Conservation (phyloP, 805 yeast species). For the Scheffersomyces ergatensis region DNA sequence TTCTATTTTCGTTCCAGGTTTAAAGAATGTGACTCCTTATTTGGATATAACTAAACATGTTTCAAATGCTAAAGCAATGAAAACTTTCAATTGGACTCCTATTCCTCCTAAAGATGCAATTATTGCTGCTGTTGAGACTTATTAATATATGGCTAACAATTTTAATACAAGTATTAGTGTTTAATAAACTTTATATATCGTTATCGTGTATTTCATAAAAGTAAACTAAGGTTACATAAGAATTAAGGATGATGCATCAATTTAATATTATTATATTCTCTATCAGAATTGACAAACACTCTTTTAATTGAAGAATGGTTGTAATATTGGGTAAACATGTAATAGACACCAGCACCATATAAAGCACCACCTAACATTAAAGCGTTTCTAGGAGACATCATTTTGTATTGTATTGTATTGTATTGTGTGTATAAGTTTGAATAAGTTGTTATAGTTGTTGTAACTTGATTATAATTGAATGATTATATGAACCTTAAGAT, state of each 20-base stretch:
- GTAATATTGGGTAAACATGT: conserved; percentile 33
- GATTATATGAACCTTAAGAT: no score
- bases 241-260: conserved; percentile 19
- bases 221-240: not conserved
- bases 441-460: no score
- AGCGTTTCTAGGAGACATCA: conserved; percentile 20
- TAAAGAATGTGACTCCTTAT: not conserved
- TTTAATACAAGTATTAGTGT: no score
- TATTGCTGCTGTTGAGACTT: no score
- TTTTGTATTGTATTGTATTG: not conserved
- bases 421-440: no score
- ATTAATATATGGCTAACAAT: no score
- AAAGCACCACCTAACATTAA: conserved; percentile 28
- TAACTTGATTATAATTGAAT: no score
- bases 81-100: not conserved
- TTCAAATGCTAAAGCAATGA: not conserved
- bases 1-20: not conserved
- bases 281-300: conserved; percentile 28
- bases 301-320: conserved; percentile 23
- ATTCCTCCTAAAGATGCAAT: not conserved
- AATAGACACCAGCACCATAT: conserved; percentile 30
- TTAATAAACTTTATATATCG: no score
- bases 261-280: conserved; percentile 22
- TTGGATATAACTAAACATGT: not conserved
- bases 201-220: not conserved